These are phyloP conservation scores for Mallotus japonicus DNA, from an alignment of 441 rosid species.

Conservation along the genomic window DNA sequence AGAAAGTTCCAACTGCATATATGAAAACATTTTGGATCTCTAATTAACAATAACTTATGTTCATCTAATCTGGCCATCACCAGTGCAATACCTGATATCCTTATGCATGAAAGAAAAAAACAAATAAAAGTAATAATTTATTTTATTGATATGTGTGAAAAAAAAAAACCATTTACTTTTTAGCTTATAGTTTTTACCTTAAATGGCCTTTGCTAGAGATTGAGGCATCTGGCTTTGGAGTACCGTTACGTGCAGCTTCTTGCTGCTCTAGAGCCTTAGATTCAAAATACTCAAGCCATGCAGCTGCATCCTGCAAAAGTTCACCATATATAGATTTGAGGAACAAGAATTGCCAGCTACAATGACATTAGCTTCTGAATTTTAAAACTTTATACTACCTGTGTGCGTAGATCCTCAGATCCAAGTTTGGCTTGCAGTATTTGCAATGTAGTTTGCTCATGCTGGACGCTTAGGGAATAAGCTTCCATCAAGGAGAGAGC, in stretches of 20 bases:
- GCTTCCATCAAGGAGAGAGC: constrained; percentile 80
- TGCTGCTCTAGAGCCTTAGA: constrained; percentile 71
- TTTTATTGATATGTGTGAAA: background rate
- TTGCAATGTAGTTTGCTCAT: constrained; percentile 65
- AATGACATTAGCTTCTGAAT: constrained; percentile 16
- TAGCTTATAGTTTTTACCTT: constrained; percentile 45
- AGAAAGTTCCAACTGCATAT: constrained; percentile 21
- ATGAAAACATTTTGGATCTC: constrained; percentile 26
- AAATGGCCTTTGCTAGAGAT: constrained; percentile 79
- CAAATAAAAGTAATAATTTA: too few relatives aligned
- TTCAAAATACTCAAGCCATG: constrained; percentile 77
- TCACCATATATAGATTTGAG: constrained; percentile 21
- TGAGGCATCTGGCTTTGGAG: constrained; percentile 66
- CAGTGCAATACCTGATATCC: background rate
- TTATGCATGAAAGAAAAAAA: constrained; percentile 7
- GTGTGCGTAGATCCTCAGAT: constrained; percentile 63
- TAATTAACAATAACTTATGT: constrained; percentile 16
- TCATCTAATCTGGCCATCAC: constrained; percentile 9
- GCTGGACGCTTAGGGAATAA: constrained; percentile 67
- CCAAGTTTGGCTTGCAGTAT: constrained; percentile 65
- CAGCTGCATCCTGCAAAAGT: constrained; percentile 64
- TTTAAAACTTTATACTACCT: constrained; percentile 34
- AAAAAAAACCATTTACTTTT: background rate
- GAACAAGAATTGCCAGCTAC: constrained; percentile 5
- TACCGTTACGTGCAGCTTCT: constrained; percentile 64